Conservation (phyloP, 1,284 basidiomycete genomes). For the Malassezia slooffiae region DNA sequence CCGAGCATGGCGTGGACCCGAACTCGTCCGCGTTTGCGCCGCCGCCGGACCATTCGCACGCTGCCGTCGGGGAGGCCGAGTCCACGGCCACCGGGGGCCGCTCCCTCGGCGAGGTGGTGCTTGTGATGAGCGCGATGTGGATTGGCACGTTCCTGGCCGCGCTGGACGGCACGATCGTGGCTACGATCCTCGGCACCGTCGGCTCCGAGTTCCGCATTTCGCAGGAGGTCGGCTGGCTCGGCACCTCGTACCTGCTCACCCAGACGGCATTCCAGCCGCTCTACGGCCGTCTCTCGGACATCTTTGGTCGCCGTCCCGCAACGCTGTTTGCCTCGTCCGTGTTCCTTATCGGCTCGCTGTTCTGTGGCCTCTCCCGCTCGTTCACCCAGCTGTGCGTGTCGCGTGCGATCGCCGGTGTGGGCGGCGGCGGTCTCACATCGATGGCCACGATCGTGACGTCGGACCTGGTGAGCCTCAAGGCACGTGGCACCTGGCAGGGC, state of each 20-base stretch:
- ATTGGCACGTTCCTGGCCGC: slow-evolving; percentile 40
- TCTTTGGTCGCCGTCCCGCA: slow-evolving; percentile 43
- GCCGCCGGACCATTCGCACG: slow-evolving; percentile 36
- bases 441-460: slow-evolving; percentile 49
- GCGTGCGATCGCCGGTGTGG: slow-evolving; percentile 49
- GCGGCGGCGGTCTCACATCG: slow-evolving; percentile 49
- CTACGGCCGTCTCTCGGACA: slow-evolving; percentile 40
- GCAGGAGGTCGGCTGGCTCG: slow-evolving; percentile 40
- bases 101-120: slow-evolving; percentile 28
- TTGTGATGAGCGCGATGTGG: slow-evolving; percentile 45
- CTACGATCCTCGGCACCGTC: slow-evolving; percentile 36
- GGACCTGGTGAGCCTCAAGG: slow-evolving; percentile 48
- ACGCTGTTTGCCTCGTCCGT: slow-evolving; percentile 40
- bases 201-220: slow-evolving; percentile 43
- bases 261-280: slow-evolving; percentile 45
- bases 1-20: slow-evolving; percentile 40
- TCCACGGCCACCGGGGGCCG: slow-evolving; percentile 20
- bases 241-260: slow-evolving; percentile 42
- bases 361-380: slow-evolving; percentile 40
- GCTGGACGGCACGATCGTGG: slow-evolving; percentile 42
- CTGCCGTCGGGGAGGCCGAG: slow-evolving; percentile 20
- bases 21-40: slow-evolving; percentile 41
- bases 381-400: slow-evolving; percentile 42
- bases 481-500: slow-evolving; percentile 49
- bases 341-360: slow-evolving; percentile 37